A percentile compares a stretch with the other conserved stretches of the same genome.
These are phyloP conservation scores for Podospora anserina DNA, from an alignment of 495 filamentous ascomycete genomes.

Conservation along the genomic window DNA sequence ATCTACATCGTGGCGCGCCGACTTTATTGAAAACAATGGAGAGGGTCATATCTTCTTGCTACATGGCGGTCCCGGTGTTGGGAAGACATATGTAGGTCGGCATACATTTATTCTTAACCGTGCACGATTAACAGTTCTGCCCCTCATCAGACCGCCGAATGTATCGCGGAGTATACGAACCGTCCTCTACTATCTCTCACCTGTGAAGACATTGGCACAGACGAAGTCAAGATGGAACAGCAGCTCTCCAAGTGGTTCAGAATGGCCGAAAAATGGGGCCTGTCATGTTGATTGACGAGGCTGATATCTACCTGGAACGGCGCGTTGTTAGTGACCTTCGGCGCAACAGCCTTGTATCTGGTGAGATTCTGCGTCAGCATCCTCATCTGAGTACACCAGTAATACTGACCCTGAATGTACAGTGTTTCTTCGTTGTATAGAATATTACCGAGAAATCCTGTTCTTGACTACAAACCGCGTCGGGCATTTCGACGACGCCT, in stretches of 20 bases:
- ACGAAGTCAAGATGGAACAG: background rate
- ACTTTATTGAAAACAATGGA: conserved; percentile 41
- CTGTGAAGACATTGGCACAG: conserved; percentile 25
- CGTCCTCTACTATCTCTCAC: conserved; percentile 23
- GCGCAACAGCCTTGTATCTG: background rate
- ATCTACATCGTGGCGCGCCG: conserved; percentile 23
- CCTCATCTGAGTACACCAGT: background rate
- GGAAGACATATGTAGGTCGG: conserved; percentile 38
- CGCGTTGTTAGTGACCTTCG: conserved; percentile 2
- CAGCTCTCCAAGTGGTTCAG: conserved; percentile 11
- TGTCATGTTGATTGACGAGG: conserved; percentile 39
- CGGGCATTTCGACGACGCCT: conserved; percentile 52
- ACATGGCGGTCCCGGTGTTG: conserved; percentile 47
- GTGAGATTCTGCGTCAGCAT: background rate
- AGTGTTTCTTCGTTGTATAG: conserved; percentile 52
- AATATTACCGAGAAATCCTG: conserved; percentile 58
- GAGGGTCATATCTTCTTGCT: conserved; percentile 47
- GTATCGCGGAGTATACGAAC: conserved; percentile 19
- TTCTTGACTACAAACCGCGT: conserved; percentile 59
- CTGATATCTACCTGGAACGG: conserved; percentile 35
- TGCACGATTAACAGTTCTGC: background rate
- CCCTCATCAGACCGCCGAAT: conserved; percentile 1
- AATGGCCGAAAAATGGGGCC: conserved; percentile 18
- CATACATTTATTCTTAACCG: background rate
- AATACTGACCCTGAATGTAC: conserved; percentile 18